phyloP scores from a whole-genome alignment of 192 early-diverging fungal genomes.

The Allomyces macrogynus region DNA sequence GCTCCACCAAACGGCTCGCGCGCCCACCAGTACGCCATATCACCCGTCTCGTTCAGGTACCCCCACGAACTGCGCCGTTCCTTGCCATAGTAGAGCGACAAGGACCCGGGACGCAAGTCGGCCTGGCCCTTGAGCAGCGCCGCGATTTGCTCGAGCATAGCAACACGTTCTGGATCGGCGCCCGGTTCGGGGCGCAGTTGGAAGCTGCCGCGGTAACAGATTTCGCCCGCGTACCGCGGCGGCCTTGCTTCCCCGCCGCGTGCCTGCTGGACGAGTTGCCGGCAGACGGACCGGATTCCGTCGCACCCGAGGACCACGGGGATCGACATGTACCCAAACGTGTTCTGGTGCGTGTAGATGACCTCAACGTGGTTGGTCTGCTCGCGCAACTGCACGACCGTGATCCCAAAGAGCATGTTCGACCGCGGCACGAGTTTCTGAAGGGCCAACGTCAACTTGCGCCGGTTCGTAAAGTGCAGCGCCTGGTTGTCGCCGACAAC shows the following conservation, averaged over 20 bases:
- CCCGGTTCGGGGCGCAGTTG: background rate
- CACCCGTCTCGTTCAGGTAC: background rate
- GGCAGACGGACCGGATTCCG: background rate
- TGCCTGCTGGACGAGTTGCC: background rate
- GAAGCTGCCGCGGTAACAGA: background rate
- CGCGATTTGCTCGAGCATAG: background rate
- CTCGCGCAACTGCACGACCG: background rate
- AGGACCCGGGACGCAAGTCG: background rate
- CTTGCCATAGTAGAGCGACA: background rate
- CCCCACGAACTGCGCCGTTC: background rate
- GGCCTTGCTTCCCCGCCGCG: background rate
- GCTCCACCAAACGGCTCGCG: background rate
- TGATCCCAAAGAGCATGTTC: background rate
- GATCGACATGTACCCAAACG: background rate
- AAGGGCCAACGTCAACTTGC: background rate
- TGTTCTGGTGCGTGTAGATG: background rate
- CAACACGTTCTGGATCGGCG: background rate
- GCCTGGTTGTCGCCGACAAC: background rate
- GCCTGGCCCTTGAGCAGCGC: background rate
- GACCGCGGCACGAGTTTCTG: background rate
- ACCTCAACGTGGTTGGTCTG: background rate
- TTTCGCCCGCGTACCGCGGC: background rate
- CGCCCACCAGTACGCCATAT: background rate
- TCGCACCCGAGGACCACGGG: background rate
- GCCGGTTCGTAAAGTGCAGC: background rate